Evolutionary conservation across 2,329 filamentous ascomycete species (phyloP).

Genomic region (Botrytis fragariae): DNA sequence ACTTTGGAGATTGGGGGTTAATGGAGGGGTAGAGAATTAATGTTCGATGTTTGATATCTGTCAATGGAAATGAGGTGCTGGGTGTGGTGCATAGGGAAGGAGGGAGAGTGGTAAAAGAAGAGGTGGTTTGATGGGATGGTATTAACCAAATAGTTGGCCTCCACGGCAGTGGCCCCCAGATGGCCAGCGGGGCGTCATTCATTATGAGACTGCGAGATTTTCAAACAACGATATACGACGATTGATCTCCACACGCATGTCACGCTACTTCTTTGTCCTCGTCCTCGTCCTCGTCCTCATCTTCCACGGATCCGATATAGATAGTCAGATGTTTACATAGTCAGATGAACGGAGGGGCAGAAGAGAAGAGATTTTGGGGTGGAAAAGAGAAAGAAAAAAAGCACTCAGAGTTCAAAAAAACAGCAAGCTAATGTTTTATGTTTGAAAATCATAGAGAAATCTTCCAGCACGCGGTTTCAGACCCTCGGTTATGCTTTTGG

Average conservation of each 20-base stretch:
- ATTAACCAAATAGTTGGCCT: neutral
- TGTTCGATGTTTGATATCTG: neutral
- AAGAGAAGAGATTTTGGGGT: neutral
- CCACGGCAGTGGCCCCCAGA: neutral
- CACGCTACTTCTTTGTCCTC: conserved; percentile 25
- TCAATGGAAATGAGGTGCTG: neutral
- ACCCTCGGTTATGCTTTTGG: conserved; percentile 74
- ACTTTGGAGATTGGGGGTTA: too few species aligned
- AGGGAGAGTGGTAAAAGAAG: neutral
- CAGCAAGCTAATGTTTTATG: neutral
- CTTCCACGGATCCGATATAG: neutral
- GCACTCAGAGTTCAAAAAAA: neutral
- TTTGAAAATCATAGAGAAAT: conserved; percentile 65
- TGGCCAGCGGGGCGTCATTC: neutral
- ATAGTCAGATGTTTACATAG: neutral
- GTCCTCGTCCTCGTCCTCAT: neutral
- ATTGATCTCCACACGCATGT: neutral
- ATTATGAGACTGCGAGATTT: neutral
- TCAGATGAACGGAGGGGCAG: neutral
- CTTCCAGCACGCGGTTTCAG: conserved; percentile 88
- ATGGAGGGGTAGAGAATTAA: neutral
- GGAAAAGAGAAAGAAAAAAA: neutral
- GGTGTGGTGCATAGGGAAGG: too few species aligned
- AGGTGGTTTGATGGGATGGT: neutral
- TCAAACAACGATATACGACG: neutral